Conservation (phyloP, 257 asterid species). For the Ophiorrhiza pumila region DNA sequence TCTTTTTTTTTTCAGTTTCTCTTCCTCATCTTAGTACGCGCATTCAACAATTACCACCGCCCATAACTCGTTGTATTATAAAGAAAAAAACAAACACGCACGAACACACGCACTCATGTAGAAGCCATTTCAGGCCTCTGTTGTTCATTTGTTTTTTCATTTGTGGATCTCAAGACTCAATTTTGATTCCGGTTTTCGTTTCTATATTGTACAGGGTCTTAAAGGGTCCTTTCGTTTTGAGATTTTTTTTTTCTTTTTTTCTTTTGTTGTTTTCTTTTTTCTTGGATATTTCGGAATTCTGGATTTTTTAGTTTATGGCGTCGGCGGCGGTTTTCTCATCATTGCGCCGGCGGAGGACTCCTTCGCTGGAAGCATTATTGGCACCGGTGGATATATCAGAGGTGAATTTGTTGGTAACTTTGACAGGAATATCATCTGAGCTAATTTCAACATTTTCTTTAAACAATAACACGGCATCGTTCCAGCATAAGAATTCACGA, state of each 20-base stretch:
- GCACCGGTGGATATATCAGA: conserved; percentile 74
- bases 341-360: conserved; percentile 79
- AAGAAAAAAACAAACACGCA: neutral
- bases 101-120: neutral
- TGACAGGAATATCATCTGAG: conserved; percentile 51
- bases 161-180: conserved; percentile 2
- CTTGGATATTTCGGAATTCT: conserved; percentile 4
- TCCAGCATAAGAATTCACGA: conserved; percentile 55
- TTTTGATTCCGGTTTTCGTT: neutral
- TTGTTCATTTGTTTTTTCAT: neutral
- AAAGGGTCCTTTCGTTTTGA: conserved; percentile 2
- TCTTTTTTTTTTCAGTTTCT: conserved; percentile 2
- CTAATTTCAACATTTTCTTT: conserved; percentile 43
- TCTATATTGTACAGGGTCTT: conserved; percentile 32
- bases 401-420: conserved; percentile 48
- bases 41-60: conserved; percentile 28
- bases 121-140: neutral
- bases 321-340: conserved; percentile 86
- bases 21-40: conserved; percentile 43
- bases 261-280: neutral
- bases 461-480: conserved; percentile 29
- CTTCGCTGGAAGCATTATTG: conserved; percentile 73
- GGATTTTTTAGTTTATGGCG: conserved; percentile 47
- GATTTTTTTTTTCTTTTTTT: neutral
- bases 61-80: neutral